Base-by-base conservation (phyloP, 306 rosid species). In the Betula pendula region DNA sequence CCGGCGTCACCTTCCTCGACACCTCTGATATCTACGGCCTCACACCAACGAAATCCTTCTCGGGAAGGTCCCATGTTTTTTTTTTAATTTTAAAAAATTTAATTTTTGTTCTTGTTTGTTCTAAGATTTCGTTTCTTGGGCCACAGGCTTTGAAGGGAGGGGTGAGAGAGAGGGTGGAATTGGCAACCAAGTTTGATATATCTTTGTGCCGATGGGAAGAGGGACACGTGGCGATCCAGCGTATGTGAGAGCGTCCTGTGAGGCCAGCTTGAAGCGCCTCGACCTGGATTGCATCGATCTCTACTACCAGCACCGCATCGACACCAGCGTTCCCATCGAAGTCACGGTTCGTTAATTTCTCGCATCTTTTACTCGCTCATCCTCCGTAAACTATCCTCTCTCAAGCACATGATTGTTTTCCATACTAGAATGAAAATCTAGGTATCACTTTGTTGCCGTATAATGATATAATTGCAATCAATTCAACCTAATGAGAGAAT, bases 291-390 rank as follows among this genome's bases (percentile, higher is more conserved):
- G 48, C 48, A 80, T 93, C 17, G 93, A 93, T 81, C 98, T 93
- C 72, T 93, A 93, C 79, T 93, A 91, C 80, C 90, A 85, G 63
- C 94, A 88, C 66, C 88, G 95, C 19, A 29, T 88, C 25, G 98
- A 93, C 68, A 85, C 80, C 40, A 85, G 84, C 44, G 45, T 91
- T 33, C 95, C 98, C 4, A 83, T 93, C 59, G 96, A 93, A 89
- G 75, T 89, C 89, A 89, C 94, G 86, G 97, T 88, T 48, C 2
- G 75, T 29, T n/a, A n/a, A n/a, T 15, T 19, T n/a, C 45, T 62
- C 71, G 15, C 70, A 11, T 52, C 35, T 25, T 60, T 9, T 58
- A 11, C 8, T n/a, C n/a, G n/a, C n/a, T n/a, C n/a, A n/a, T n/a
- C n/a, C 43, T 20, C 40, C 33, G 8, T 47, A 48, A 48, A 43